These are phyloP conservation scores for Myotisia sp. DNA, from an alignment of 2,329 filamentous ascomycete species.

Conservation along the genomic window DNA sequence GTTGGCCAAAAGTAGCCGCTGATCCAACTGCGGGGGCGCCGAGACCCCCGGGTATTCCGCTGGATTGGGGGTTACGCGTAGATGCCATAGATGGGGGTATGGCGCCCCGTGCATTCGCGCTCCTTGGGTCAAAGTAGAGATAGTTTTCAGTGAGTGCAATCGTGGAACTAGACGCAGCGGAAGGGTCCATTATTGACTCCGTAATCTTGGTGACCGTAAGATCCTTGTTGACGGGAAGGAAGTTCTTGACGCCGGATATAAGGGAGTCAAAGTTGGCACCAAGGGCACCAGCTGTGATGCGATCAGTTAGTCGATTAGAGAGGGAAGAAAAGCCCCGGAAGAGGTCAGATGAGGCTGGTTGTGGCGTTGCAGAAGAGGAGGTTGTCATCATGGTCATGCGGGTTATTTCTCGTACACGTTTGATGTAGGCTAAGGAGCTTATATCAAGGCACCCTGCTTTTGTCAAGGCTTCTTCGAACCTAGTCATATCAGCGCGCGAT, in stretches of 20 bases:
- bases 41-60: slow-evolving; percentile 33
- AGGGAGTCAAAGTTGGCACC: slow-evolving; percentile 82
- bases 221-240: slow-evolving; percentile 89
- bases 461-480: slow-evolving; percentile 72
- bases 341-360: slow-evolving; percentile 48
- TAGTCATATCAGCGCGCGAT: slow-evolving; percentile 63
- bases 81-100: slow-evolving; percentile 62
- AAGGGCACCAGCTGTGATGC: slow-evolving; percentile 81
- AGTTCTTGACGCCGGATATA: slow-evolving; percentile 93
- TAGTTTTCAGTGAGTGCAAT: slow-evolving; percentile 95
- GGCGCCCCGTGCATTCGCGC: slow-evolving; percentile 79
- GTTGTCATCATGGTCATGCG: slow-evolving; percentile 97
- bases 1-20: slow-evolving; percentile 75
- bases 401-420: slow-evolving; percentile 83
- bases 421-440: slow-evolving; percentile 68
- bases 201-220: slow-evolving; percentile 95
- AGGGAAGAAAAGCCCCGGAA: slow-evolving; percentile 90
- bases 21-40: slow-evolving; percentile 47
- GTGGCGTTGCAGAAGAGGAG: slow-evolving; percentile 51
- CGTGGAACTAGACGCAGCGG: slow-evolving; percentile 74
- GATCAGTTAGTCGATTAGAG: slow-evolving; percentile 80
- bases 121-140: slow-evolving; percentile 91
- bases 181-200: slow-evolving; percentile 93
- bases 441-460: slow-evolving; percentile 58
- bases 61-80: slow-evolving; percentile 30